phyloP scores from a whole-genome alignment of 345 rosid genomes.

The Salix purpurea region DNA sequence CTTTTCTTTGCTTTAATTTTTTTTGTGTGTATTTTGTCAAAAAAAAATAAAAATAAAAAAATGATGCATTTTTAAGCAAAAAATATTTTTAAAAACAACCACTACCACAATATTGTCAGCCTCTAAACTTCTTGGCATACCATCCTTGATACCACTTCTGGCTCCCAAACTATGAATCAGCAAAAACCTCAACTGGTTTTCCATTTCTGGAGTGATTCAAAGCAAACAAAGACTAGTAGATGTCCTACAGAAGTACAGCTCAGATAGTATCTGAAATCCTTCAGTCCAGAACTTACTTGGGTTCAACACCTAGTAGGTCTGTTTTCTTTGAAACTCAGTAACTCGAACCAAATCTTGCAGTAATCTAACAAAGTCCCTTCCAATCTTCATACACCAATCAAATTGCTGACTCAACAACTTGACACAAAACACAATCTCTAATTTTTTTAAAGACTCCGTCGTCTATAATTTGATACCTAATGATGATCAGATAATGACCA shows the following conservation, averaged over 20 bases:
- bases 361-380: constrained; percentile 65
- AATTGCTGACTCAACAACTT: constrained; percentile 71
- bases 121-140: constrained; percentile 55
- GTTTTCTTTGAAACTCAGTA: constrained; percentile 49
- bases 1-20: too few relatives aligned
- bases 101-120: too few relatives aligned
- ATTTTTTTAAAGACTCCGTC: constrained; percentile 38
- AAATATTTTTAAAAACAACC: too few relatives aligned
- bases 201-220: constrained; percentile 62
- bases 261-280: constrained; percentile 38
- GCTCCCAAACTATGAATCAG: constrained; percentile 62
- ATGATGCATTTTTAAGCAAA: too few relatives aligned
- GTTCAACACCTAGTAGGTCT: constrained; percentile 53
- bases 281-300: constrained; percentile 36
- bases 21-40: too few relatives aligned
- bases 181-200: constrained; percentile 62
- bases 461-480: constrained; percentile 30
- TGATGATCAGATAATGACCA: constrained; percentile 68
- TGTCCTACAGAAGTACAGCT: constrained; percentile 48
- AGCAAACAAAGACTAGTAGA: constrained; percentile 59
- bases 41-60: too few relatives aligned
- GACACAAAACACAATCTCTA: constrained; percentile 63
- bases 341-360: constrained; percentile 75
- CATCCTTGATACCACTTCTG: constrained; percentile 66
- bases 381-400: constrained; percentile 54